Evolutionary conservation across 2,329 filamentous ascomycete species (phyloP), one percentile per base, ranked within the genome.

Genomic region (Ophiostoma pallidulum): DNA sequence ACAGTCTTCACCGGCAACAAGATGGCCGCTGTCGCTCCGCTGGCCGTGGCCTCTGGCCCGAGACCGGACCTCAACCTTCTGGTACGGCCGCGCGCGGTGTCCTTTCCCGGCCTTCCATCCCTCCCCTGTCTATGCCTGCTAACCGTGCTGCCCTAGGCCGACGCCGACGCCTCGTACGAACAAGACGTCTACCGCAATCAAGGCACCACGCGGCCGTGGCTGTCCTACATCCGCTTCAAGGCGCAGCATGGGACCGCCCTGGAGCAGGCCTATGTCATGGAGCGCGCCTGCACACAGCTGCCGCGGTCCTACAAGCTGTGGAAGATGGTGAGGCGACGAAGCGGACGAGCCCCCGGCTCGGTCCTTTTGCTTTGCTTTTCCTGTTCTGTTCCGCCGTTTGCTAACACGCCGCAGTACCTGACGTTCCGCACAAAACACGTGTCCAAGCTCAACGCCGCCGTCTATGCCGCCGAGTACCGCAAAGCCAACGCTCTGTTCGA

Each of bases 401-500:
- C 39, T 24, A 38, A 45, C 42, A 20, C 9, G 20, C 9, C 19
- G 16, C 49, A 87, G 83, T 98, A 97, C 66, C 79, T 98, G 55
- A 77, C 81, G 55, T 84, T 97, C 57, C 80, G 92, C 58, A 81
- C 78, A 48, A 86, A 84, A 58, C 89, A 95, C 65, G 74, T 95
- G 51, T 73, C 80, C 52, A 84, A 82, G 61, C 79, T 91, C 57
- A 97, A 95, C 63, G 81, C 91, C 12, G 85, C 86, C 48, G 75
- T 82, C 49, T 88, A 86, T 63, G 79, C 80, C 45, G 70, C 77
- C 50, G 90, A 98, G 61, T 97, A 84, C 66, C 77, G 82, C 61
- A 98, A 97, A 66, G 89, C 97, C 63, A 98, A 98, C 64, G 77
- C 86, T 46, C 78, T 97, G 35, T 98, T 95, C 63, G 92, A 98